Base-by-base conservation (phyloP, 2,329 filamentous ascomycete species). In the Colletotrichum salicis region DNA sequence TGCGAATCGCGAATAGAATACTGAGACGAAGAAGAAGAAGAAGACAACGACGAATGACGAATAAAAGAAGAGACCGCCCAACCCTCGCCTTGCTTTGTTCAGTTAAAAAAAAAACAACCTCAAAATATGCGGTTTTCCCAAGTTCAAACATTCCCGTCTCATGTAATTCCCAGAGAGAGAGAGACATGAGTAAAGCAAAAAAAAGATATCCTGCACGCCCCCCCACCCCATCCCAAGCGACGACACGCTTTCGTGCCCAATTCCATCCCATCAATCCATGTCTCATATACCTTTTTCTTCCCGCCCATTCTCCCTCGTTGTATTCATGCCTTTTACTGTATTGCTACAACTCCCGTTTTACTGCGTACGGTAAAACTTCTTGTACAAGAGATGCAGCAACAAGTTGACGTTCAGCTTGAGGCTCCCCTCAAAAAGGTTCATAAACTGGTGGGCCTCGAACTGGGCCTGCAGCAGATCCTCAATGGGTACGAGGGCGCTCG, bases 401-500 rank as follows among this genome's bases (percentile, higher is more conserved):
- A 99, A 83, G 85, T 99, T 99, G 78, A 99, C 96, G 82, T 98
- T 98, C 79, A 99, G 89, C 83, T 93, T 92, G 79, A 98, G 87
- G 74, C 88, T 89, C 66, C 92, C 92, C 80, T 97, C 94, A 78
- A 99, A 99, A 72, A 98, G 87, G 78, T 94, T 95, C 90, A 98
- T 95, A 81, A 97, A 97, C 83, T 98, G 95, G 77, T 95, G 94
- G 76, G 96, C 95, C 83, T 98, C 96, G 81, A 98, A 99, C 83
- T 99, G 97, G 63, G 96, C 96, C 84, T 98, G 95, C 78, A 99
- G 86, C 74, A 99, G 86, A 78, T 98, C 96, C 80, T 99, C 96
- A 78, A 99, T 92, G 35, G 95, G 92, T 54, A 99, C 90, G 76
- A 94, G 89, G 7, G 94, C 95, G 79, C 93, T 97, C 7, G 95